Conservation (phyloP, 108 stramenopile genomes). For the Skeletonema tropicum region DNA sequence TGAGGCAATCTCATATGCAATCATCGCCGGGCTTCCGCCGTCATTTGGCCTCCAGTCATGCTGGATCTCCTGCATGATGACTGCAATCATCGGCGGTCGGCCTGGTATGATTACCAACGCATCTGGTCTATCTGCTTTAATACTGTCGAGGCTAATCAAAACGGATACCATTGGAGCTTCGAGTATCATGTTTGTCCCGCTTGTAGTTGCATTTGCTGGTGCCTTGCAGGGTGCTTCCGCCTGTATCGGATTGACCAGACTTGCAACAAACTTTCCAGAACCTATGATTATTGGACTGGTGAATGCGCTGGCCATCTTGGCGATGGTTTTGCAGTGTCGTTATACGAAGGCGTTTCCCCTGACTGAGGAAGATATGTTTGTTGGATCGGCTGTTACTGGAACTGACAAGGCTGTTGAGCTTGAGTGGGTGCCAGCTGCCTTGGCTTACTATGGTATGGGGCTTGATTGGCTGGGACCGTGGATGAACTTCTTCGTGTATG, state of each 20-base stretch:
- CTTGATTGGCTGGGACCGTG: conserved; percentile 33
- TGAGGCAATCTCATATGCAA: conserved; percentile 53
- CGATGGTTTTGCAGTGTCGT: conserved; percentile 50
- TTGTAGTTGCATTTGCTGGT: conserved; percentile 54
- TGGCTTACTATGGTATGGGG: conserved; percentile 27
- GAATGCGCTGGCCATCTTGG: conserved; percentile 57
- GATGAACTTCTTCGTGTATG: conserved; percentile 25
- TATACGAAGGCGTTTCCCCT: conserved; percentile 44
- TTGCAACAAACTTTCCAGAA: conserved; percentile 47
- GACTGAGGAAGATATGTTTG: conserved; percentile 17
- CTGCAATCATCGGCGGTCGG: conserved; percentile 54
- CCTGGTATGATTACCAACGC: conserved; percentile 64
- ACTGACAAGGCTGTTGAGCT: conserved; percentile 20
- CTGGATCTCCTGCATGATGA: conserved; percentile 56
- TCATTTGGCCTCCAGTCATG: conserved; percentile 46
- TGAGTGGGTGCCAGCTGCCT: conserved; percentile 30
- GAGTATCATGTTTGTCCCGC: conserved; percentile 54
- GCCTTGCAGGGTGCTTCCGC: conserved; percentile 46
- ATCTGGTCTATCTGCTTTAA: conserved; percentile 38
- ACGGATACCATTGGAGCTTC: conserved; percentile 30
- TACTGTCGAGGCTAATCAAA: conserved; percentile 25
- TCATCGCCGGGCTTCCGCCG: conserved; percentile 62
- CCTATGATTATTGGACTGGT: conserved; percentile 60
- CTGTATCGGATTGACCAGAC: conserved; percentile 32
- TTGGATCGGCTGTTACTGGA: conserved; percentile 14